A percentile compares a stretch with the other conserved stretches of the same genome.
These are phyloP conservation scores for Fusarium sulawesiense DNA, from an alignment of 2,329 filamentous ascomycete species.

Conservation along the genomic window DNA sequence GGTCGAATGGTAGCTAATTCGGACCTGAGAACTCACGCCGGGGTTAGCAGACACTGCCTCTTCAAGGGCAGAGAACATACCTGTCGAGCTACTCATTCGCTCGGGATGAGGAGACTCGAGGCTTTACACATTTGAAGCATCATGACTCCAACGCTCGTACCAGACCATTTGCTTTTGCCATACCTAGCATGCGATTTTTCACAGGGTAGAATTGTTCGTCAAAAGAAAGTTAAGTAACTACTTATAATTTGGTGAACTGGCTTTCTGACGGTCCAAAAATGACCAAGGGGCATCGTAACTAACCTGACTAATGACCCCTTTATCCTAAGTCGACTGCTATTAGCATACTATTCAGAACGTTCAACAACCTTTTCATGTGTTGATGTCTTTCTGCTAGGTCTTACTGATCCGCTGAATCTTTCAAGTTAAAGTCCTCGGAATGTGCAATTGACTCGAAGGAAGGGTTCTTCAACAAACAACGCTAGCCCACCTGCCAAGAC, in stretches of 20 bases:
- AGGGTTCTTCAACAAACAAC: not conserved
- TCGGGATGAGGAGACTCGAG: not conserved
- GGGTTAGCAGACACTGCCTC: not conserved
- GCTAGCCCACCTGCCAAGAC: not conserved
- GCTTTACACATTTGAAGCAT: not conserved
- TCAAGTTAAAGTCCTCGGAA: not conserved
- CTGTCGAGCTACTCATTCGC: not conserved
- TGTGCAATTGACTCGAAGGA: not conserved
- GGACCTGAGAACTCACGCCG: not conserved
- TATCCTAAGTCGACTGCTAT: not conserved
- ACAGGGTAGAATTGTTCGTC: not conserved
- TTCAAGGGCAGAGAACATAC: not conserved
- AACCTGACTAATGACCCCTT: not conserved
- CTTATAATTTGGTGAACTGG: not conserved
- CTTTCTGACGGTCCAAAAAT: not conserved
- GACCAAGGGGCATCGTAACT: not conserved
- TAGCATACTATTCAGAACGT: not conserved
- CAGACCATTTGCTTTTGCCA: not conserved
- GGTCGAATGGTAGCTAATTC: not conserved
- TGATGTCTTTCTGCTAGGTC: not conserved
- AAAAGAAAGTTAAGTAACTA: not conserved
- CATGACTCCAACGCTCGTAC: not conserved
- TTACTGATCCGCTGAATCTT: not conserved
- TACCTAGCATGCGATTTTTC: not conserved
- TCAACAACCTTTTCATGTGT: not conserved